Base-by-base conservation (phyloP, 169 alveolate species). In the Plasmodium yoelii region DNA sequence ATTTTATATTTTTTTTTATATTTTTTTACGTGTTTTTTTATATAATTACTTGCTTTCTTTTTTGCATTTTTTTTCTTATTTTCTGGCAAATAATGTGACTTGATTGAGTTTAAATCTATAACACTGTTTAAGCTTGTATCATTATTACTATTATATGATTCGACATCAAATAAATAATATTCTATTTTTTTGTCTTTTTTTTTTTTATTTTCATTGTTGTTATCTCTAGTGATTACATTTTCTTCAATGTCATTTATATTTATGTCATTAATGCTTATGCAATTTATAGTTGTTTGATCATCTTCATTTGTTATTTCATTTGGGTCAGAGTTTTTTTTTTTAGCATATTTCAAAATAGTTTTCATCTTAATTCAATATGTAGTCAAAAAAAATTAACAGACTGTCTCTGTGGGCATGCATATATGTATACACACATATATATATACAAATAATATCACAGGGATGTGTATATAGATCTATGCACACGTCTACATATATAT, bases 211-310 rank as follows among this genome's bases (percentile, higher is more conserved):
- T 61, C 63, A 22, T 53, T 15, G 46, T 53, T 15, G 46, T 59
- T 55, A 46, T 74, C 46, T n/a, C 24, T 26, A 65, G 61, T 73
- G 24, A 15, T 74, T 74, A 74, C 18, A 60, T 61, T 74, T 74
- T 74, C 88, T 24, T 74, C 88, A 61, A 74, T 74, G 49, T 74
- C 88, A 55, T 74, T 74, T 74, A 74, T 74, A 55, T 74, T 74
- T 74, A 74, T 74, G 55, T 74, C 88, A 68, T 22, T 74, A 13
- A 74, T 74, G 15, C 46, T 74, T 65, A 74, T 74, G 19, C 88
- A 64, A 61, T 61, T 74, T 8, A 46, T 75, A 44, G 88, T 74
- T 61, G 64, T 12, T 47, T 24, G 49, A 22, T 74, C 63, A 49
- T 74, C 88, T 61, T 74, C 70, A 22, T 61, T 60, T 24, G 57